A percentile compares a stretch with the other conserved stretches of the same genome.
Conservation (phyloP, 2,329 filamentous ascomycete species). For the Alternaria sp. region DNA sequence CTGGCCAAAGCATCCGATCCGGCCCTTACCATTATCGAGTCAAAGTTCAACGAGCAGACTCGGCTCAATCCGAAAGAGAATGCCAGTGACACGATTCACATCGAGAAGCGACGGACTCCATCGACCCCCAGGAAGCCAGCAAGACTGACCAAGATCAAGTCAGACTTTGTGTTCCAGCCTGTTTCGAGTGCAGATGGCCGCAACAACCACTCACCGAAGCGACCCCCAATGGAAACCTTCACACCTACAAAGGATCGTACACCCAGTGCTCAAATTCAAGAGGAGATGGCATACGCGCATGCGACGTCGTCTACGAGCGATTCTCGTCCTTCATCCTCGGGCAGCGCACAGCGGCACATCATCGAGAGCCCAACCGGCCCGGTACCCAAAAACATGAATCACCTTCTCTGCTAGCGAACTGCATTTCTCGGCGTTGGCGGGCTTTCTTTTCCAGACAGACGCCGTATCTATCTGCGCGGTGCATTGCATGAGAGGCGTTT, state of each 20-base stretch:
- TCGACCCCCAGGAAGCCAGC: constrained; percentile 24
- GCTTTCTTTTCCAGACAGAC: constrained; percentile 1
- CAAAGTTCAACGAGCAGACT: constrained; percentile 11
- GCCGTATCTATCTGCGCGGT: constrained; percentile 4
- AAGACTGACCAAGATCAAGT: constrained; percentile 34
- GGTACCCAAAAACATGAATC: constrained; percentile 30
- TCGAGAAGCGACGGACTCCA: constrained; percentile 19
- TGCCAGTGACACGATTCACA: constrained; percentile 14
- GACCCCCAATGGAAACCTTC: constrained; percentile 37
- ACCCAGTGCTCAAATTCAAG: constrained; percentile 34
- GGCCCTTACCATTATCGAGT: constrained; percentile 8
- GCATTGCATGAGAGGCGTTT: constrained; percentile 31
- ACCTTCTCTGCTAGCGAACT: constrained; percentile 25
- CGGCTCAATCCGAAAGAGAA: constrained; percentile 21
- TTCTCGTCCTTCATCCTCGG: constrained; percentile 33
- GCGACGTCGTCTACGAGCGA: constrained; percentile 19
- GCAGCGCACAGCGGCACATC: constrained; percentile 30
- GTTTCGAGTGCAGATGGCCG: constrained; percentile 39
- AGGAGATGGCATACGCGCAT: constrained; percentile 22
- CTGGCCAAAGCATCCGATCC: constrained; percentile 11
- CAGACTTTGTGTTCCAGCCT: constrained; percentile 29
- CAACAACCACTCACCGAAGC: constrained; percentile 39
- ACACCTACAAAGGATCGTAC: constrained; percentile 39
- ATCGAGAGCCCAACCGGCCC: constrained; percentile 30
- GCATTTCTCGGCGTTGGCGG: constrained; percentile 34